These are phyloP conservation scores for Centella asiatica DNA, from an alignment of 129 eudicot genomes.

Conservation along the genomic window DNA sequence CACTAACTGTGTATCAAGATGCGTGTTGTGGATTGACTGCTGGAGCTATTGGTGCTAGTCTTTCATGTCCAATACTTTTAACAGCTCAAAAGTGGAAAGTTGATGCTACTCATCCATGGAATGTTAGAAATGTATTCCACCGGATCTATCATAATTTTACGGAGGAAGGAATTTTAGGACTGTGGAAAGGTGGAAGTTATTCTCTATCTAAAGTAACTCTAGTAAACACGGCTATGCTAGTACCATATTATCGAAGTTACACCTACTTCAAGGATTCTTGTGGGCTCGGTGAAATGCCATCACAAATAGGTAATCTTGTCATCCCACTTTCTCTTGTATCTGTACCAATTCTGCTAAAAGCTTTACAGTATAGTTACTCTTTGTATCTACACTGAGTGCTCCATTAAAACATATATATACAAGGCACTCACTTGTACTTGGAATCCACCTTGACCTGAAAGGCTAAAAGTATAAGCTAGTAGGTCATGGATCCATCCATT, in stretches of 20 bases:
- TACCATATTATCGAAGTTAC: conserved; percentile 2
- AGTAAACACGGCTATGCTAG: background rate
- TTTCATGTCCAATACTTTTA: background rate
- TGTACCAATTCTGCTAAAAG: too few species aligned
- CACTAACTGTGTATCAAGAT: conserved; percentile 4
- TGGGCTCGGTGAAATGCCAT: background rate
- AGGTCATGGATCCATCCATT: too few species aligned
- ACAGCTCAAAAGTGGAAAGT: background rate
- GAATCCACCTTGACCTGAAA: too few species aligned
- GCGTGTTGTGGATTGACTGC: conserved; percentile 9
- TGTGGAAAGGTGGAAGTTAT: background rate
- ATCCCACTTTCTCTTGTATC: too few species aligned
- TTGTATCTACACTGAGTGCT: too few species aligned
- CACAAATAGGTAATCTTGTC: background rate
- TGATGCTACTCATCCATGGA: background rate
- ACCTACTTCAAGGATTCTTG: background rate
- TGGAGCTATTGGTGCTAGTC: conserved; percentile 1
- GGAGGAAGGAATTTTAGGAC: background rate
- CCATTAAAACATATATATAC: too few species aligned
- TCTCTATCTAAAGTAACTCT: background rate
- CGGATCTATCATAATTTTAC: background rate
- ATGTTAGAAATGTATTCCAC: background rate
- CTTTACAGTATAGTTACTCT: too few species aligned
- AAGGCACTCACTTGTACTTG: too few species aligned
- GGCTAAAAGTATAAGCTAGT: too few species aligned